These are phyloP conservation scores for Kluyveromyces sp. DNA, from an alignment of 1,139 yeast genomes.

Conservation along the genomic window DNA sequence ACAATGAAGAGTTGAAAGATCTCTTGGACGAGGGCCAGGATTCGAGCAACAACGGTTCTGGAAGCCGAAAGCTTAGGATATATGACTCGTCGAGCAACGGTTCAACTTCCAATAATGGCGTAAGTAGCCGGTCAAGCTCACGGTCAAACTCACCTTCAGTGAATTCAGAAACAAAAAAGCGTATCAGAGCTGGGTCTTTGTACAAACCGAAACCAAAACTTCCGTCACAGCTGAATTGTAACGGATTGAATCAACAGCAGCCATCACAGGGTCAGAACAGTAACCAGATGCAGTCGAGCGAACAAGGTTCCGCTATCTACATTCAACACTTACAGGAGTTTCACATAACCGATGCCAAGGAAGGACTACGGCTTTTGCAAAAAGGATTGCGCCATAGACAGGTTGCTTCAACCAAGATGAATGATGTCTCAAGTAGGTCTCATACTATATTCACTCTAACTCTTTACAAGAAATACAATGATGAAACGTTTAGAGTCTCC, in stretches of 20 bases:
- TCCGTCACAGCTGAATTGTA: constrained; percentile 9
- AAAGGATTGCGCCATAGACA: constrained; percentile 52
- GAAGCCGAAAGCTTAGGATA: constrained; percentile 40
- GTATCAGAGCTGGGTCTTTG: constrained; percentile 2
- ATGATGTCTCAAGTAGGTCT: constrained; percentile 63
- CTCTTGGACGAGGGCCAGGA: constrained; percentile 39
- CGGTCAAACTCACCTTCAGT: constrained; percentile 20
- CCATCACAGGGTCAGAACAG: constrained; percentile 13
- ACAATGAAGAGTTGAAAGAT: constrained; percentile 67
- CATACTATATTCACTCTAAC: constrained; percentile 66
- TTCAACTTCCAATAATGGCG: constrained; percentile 5
- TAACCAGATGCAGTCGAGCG: constrained; percentile 10
- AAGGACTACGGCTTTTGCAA: constrained; percentile 48
- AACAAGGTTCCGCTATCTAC: constrained; percentile 32
- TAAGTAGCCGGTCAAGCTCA: constrained; percentile 18
- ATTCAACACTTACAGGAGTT: constrained; percentile 55
- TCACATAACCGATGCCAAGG: constrained; percentile 44
- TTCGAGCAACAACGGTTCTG: constrained; percentile 12
- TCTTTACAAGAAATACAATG: constrained; percentile 40
- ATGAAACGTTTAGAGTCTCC: constrained; percentile 44
- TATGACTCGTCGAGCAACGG: constrained; percentile 39
- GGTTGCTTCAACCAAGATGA: constrained; percentile 65
- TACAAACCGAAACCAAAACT: constrained; percentile 7
- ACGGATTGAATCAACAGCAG: constrained; percentile 6
- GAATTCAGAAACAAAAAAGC: constrained; percentile 11